Conservation (phyloP, 352 stramenopile species). For the Blastocystis sp. region DNA sequence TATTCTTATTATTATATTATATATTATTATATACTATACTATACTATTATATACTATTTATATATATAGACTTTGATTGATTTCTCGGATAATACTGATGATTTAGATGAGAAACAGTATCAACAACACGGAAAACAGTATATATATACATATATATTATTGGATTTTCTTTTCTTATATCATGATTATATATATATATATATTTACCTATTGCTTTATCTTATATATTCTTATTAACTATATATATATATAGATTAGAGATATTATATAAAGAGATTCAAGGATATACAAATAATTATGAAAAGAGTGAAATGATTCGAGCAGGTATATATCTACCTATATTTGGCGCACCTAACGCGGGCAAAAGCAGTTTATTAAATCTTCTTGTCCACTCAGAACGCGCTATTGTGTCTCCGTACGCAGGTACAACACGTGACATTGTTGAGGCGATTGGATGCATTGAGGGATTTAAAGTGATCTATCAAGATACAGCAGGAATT, state of each 20-base stretch:
- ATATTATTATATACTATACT: too few relatives aligned
- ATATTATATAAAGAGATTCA: conserved; percentile 5
- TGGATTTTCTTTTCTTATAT: too few relatives aligned
- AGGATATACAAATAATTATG: background rate
- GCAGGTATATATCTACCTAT: conserved; percentile 49
- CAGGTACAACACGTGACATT: conserved; percentile 61
- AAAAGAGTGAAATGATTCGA: background rate
- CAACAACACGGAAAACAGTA: too few relatives aligned
- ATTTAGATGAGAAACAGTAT: background rate
- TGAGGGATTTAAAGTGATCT: conserved; percentile 56
- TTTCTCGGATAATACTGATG: background rate
- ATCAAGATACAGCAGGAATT: conserved; percentile 62
- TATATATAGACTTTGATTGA: conserved; percentile 59
- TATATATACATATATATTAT: too few relatives aligned
- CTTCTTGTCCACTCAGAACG: conserved; percentile 54
- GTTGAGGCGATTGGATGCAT: conserved; percentile 62
- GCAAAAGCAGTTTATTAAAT: conserved; percentile 64
- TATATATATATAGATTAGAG: conserved; percentile 47
- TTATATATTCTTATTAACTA: conserved; percentile 61
- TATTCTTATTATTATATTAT: background rate
- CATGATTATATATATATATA: too few relatives aligned
- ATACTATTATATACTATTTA: conserved; percentile 62
- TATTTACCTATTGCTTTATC: too few relatives aligned
- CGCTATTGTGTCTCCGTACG: conserved; percentile 57
- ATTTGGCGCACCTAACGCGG: conserved; percentile 57